Base-by-base conservation (phyloP, 257 asterid species). In the Nicotiana otophora region DNA sequence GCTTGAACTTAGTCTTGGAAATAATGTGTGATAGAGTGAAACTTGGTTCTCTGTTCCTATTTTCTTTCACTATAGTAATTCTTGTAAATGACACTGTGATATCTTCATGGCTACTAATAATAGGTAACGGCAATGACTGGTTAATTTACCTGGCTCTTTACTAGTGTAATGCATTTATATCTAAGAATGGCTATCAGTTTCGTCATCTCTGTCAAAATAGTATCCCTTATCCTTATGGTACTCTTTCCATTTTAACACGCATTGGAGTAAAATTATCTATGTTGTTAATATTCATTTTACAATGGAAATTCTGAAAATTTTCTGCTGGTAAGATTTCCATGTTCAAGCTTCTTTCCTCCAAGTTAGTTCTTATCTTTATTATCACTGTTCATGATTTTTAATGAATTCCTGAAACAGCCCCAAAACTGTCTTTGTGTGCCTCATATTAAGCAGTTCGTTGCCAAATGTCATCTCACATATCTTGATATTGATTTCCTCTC, bases 401-500 rank as follows among this genome's bases (percentile, higher is more conserved):
- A 72, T 14, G 61, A 23, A 72, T 72, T 72, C 11, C 80, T 15
- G 1, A 8, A 75, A 11, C 63, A 12, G 63, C 26, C 23, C 79
- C 26, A 75, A 51, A 75, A 20, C 39, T 26, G 16, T 51, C 80
- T 12, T 4, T 26, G 39, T 48, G 20, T 23, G 39, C 79, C 79
- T 74, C 62, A 26, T 46, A 14, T 74, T 48, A 48, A 74, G 39
- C 20, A 9, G 61, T 14, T 48, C 1, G 15, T 46, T 23, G 17
- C 80, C 16, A 26, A 16, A 15, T 51, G 8, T 74, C 4, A 15
- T 75, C 26, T 26, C 34, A 75, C 72, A 78, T 83, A 64, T 82
- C 79, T 51, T 89, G 48, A 81, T 87, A 84, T 60, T 78, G 65
- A 42, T 80, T 76, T 90, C 74, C 78, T 87, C 70, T 36, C 78